phyloP scores from a whole-genome alignment of 1,284 basidiomycete genomes.

The Heterobasidion irregulare region DNA sequence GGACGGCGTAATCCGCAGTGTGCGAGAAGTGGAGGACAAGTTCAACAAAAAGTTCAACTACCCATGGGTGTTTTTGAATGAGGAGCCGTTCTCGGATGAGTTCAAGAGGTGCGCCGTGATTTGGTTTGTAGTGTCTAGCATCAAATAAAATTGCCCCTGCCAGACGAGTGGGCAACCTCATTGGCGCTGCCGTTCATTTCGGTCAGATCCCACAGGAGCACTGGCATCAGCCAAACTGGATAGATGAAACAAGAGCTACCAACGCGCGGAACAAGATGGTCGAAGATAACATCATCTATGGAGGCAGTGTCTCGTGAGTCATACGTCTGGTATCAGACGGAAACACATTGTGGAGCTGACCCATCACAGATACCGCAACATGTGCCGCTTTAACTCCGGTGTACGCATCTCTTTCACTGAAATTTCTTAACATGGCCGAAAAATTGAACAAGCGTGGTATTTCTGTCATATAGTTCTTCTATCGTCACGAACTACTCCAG shows the following conservation, averaged over 20 bases:
- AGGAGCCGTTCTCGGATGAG: conserved; percentile 61
- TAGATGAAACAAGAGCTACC: conserved; percentile 58
- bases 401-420: conserved; percentile 25
- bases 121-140: neutral
- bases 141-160: neutral
- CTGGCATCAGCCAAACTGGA: conserved; percentile 58
- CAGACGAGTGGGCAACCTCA: conserved; percentile 35
- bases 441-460: neutral
- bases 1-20: conserved; percentile 47
- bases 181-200: conserved; percentile 30
- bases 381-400: conserved; percentile 61
- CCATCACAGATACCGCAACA: conserved; percentile 28
- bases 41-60: conserved; percentile 63
- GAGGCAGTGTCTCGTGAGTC: conserved; percentile 16
- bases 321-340: neutral
- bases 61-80: conserved; percentile 72
- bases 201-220: conserved; percentile 37
- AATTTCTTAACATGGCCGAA: too few species aligned
- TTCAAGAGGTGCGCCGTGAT: conserved; percentile 38
- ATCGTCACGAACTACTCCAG: conserved; percentile 35
- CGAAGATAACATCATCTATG: conserved; percentile 55
- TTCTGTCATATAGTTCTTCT: conserved; percentile 37
- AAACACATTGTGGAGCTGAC: neutral
- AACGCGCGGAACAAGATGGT: conserved; percentile 50
- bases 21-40: conserved; percentile 49